phyloP scores from a whole-genome alignment of 192 early-diverging fungal species.

The Backusella tuberculispora region DNA sequence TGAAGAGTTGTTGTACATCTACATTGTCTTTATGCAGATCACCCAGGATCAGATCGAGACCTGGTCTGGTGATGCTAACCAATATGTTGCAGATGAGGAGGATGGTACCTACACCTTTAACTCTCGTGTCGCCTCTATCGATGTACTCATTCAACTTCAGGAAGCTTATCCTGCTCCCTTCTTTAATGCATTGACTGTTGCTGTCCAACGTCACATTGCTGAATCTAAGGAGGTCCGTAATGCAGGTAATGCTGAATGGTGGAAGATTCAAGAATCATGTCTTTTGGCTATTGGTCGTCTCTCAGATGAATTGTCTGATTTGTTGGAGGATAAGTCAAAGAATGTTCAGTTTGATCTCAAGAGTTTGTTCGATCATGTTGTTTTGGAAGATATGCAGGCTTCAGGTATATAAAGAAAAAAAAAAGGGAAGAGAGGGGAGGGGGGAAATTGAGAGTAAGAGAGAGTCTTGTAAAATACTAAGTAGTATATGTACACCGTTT shows the following conservation, averaged over 20 bases:
- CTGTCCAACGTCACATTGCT: conserved; percentile 53
- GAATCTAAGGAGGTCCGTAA: conserved; percentile 57
- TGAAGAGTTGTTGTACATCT: conserved; percentile 57
- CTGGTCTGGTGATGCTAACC: conserved; percentile 84
- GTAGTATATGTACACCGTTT: not conserved
- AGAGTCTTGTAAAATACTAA: too few relatives aligned
- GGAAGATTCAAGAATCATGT: conserved; percentile 87
- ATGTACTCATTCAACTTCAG: conserved; percentile 55
- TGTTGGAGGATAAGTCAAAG: conserved; percentile 46
- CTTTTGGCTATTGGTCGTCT: conserved; percentile 76
- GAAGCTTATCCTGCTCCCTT: conserved; percentile 45
- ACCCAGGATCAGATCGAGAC: conserved; percentile 77
- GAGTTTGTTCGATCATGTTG: conserved; percentile 81
- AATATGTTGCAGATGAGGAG: conserved; percentile 91
- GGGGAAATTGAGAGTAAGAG: too few relatives aligned
- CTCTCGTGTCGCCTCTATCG: conserved; percentile 81
- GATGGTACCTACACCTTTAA: conserved; percentile 88
- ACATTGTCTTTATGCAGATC: conserved; percentile 80
- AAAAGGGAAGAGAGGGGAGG: not conserved
- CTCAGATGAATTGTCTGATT: conserved; percentile 61
- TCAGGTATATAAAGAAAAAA: conserved; percentile 42
- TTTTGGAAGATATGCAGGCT: conserved; percentile 69
- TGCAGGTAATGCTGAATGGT: conserved; percentile 63
- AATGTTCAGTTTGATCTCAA: conserved; percentile 68
- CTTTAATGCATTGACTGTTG: conserved; percentile 56